These are phyloP conservation scores for Rhododendron williamsianum DNA, from an alignment of 148 eudicot genomes.

Conservation along the genomic window DNA sequence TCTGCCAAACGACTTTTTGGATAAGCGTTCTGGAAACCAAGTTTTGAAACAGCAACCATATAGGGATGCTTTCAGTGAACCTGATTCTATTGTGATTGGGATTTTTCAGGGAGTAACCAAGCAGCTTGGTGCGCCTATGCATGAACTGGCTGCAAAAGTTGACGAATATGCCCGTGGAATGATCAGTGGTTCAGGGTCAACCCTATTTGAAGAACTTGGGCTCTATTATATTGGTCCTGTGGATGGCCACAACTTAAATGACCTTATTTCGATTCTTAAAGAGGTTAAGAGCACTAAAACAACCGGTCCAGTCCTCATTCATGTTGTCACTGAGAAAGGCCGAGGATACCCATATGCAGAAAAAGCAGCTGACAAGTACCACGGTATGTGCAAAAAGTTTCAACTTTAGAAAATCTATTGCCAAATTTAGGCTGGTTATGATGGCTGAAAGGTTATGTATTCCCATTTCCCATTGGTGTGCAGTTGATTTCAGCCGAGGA, in stretches of 20 bases:
- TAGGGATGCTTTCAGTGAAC: background rate
- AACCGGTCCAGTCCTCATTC: slow-evolving; percentile 91
- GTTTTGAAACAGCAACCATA: background rate
- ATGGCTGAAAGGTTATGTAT: background rate
- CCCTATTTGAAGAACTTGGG: slow-evolving; percentile 92
- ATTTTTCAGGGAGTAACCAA: slow-evolving; percentile 77
- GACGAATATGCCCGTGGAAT: slow-evolving; percentile 97
- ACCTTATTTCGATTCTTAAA: slow-evolving; percentile 71
- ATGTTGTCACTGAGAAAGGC: slow-evolving; percentile 95
- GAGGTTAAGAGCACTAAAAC: slow-evolving; percentile 92
- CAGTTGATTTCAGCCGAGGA: background rate
- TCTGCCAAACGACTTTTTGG: background rate
- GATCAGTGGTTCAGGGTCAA: slow-evolving; percentile 93
- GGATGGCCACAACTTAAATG: slow-evolving; percentile 91
- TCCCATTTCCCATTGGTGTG: background rate
- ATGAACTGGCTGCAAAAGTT: slow-evolving; percentile 87
- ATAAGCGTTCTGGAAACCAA: background rate
- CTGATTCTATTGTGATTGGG: background rate
- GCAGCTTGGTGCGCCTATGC: slow-evolving; percentile 90
- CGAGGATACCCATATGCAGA: slow-evolving; percentile 96
- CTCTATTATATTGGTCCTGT: slow-evolving; percentile 96
- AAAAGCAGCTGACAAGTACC: slow-evolving; percentile 90
- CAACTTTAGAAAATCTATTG: background rate
- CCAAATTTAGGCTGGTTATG: background rate
- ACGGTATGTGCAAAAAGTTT: slow-evolving; percentile 43